These are phyloP conservation scores for Talinum fruticosum DNA, from an alignment of 148 eudicot genomes.

Conservation along the genomic window DNA sequence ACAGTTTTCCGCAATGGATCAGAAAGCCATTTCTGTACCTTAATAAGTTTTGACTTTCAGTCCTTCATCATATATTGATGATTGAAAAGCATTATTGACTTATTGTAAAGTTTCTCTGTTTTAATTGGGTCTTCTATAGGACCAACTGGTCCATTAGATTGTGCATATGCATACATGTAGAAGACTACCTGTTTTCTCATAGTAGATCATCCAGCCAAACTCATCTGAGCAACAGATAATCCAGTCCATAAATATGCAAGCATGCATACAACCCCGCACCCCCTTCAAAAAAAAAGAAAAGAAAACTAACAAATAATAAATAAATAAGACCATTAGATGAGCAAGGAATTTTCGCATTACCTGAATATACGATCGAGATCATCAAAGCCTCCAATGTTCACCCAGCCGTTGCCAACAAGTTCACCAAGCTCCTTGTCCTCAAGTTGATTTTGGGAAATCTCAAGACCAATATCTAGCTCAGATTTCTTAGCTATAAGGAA, in stretches of 20 bases:
- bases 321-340: not conserved
- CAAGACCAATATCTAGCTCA: slow-evolving; percentile 34
- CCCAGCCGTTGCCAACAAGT: slow-evolving; percentile 73
- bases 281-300: no score
- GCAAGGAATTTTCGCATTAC: slow-evolving; percentile 35
- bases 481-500: slow-evolving; percentile 39
- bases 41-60: no score
- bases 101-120: not conserved
- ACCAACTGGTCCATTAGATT: not conserved
- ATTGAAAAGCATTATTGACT: no score
- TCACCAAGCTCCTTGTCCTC: slow-evolving; percentile 60
- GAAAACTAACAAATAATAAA: no score
- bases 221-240: not conserved
- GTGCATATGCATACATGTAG: not conserved
- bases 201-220: not conserved
- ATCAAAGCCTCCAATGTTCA: slow-evolving; percentile 78
- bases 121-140: not conserved
- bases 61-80: no score
- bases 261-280: no score
- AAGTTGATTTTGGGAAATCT: slow-evolving; percentile 38
- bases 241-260: not conserved
- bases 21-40: no score
- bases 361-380: slow-evolving; percentile 88
- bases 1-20: no score
- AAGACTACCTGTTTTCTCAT: not conserved